Percentiles rank a stretch among this genome's conserved stretches.
Conservation (phyloP, 1,284 basidiomycete genomes). For the Naganishia albida region DNA sequence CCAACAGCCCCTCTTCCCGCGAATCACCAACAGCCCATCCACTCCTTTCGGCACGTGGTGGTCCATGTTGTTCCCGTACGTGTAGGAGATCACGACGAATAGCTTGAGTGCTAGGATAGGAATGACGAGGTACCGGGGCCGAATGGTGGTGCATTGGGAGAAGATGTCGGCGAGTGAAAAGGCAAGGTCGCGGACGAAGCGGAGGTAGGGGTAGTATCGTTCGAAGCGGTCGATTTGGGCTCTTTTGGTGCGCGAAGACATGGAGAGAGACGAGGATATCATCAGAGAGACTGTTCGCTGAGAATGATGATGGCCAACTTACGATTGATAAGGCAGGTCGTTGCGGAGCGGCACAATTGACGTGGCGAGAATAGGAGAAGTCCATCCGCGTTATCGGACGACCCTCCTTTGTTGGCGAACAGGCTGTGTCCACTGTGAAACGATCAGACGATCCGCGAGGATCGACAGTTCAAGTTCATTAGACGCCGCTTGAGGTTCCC, state of each 20-base stretch:
- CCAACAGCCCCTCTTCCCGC: neutral
- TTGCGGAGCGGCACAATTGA: too few species aligned
- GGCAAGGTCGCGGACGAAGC: neutral
- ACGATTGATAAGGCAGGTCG: too few species aligned
- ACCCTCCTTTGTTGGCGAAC: too few species aligned
- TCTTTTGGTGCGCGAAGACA: too few species aligned
- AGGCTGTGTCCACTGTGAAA: neutral
- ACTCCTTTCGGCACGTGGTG: neutral
- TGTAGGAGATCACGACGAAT: neutral
- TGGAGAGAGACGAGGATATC: too few species aligned
- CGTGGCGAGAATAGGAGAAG: too few species aligned
- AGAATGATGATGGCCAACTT: too few species aligned
- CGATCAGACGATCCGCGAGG: neutral
- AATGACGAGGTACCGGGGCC: neutral
- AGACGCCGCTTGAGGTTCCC: too few species aligned
- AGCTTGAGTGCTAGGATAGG: neutral
- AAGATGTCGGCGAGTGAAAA: neutral
- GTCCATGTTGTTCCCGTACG: conserved; percentile 4
- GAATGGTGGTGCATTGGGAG: neutral
- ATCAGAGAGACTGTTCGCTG: too few species aligned
- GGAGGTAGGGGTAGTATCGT: neutral
- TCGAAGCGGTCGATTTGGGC: too few species aligned
- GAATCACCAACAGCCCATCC: neutral
- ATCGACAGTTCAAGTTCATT: too few species aligned
- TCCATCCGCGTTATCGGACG: too few species aligned